Conservation (phyloP, 257 asterid genomes). For the Mitragyna speciosa region DNA sequence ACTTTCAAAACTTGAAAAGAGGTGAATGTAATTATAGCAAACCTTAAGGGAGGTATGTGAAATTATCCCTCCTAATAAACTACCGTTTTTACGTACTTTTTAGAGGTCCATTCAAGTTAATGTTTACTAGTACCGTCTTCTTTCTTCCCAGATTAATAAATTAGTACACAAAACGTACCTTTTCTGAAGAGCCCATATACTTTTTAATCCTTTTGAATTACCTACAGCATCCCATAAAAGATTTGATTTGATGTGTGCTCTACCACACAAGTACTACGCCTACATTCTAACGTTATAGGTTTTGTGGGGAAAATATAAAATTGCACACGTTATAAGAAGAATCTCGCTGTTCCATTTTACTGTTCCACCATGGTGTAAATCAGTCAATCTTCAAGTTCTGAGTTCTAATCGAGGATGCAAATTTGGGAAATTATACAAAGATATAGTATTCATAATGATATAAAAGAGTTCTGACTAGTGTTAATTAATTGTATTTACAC, state of each 20-base stretch:
- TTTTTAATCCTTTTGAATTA: background rate
- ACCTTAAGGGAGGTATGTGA: too few relatives aligned
- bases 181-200: background rate
- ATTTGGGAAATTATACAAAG: too few relatives aligned
- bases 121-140: background rate
- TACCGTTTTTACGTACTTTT: too few relatives aligned
- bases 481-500: too few relatives aligned
- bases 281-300: background rate
- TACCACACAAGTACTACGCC: background rate
- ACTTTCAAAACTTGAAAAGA: too few relatives aligned
- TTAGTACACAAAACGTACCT: background rate
- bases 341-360: background rate
- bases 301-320: too few relatives aligned
- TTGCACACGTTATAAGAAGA: background rate
- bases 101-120: too few relatives aligned
- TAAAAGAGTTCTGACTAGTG: too few relatives aligned
- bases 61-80: too few relatives aligned
- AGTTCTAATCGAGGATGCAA: background rate
- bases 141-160: background rate
- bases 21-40: too few relatives aligned
- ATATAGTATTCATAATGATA: too few relatives aligned
- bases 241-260: conserved; percentile 4
- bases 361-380: background rate
- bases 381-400: background rate
- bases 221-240: background rate